phyloP scores from a whole-genome alignment of 352 stramenopile genomes.

The Pythium utonaiense region DNA sequence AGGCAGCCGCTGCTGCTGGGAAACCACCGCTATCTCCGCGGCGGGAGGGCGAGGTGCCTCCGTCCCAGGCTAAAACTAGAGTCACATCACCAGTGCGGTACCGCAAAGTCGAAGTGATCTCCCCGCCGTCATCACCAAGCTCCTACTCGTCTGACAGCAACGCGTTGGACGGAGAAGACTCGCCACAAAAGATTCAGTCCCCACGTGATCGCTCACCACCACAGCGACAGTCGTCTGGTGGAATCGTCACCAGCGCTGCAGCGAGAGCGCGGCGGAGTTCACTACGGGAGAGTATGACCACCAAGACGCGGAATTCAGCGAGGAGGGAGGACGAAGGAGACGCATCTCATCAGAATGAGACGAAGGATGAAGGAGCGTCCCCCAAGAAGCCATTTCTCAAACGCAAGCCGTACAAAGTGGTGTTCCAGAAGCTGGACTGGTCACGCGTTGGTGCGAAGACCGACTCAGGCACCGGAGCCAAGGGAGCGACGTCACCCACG shows the following conservation, averaged over 20 bases:
- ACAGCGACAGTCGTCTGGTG: background rate
- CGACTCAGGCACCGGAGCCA: constrained; percentile 20
- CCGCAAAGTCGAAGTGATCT: constrained; percentile 41
- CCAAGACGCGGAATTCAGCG: background rate
- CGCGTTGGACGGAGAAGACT: constrained; percentile 1
- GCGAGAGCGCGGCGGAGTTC: background rate
- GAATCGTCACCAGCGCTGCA: constrained; percentile 4
- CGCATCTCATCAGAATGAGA: background rate
- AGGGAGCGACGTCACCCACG: background rate
- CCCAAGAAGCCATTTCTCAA: constrained; percentile 43
- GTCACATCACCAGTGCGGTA: constrained; percentile 19
- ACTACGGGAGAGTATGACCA: background rate
- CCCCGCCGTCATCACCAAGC: constrained; percentile 49
- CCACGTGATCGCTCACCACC: background rate
- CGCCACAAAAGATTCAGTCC: constrained; percentile 1
- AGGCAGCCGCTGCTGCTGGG: background rate
- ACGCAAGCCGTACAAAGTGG: constrained; percentile 66
- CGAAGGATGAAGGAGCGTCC: background rate
- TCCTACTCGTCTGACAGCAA: constrained; percentile 38
- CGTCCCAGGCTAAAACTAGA: background rate
- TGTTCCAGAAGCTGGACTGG: constrained; percentile 65
- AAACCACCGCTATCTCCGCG: constrained; percentile 21
- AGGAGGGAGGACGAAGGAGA: background rate
- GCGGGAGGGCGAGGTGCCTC: background rate
- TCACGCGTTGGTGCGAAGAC: constrained; percentile 53